Conservation (phyloP, 2,329 filamentous ascomycete species). For the Clarireedia homoeocarpa region DNA sequence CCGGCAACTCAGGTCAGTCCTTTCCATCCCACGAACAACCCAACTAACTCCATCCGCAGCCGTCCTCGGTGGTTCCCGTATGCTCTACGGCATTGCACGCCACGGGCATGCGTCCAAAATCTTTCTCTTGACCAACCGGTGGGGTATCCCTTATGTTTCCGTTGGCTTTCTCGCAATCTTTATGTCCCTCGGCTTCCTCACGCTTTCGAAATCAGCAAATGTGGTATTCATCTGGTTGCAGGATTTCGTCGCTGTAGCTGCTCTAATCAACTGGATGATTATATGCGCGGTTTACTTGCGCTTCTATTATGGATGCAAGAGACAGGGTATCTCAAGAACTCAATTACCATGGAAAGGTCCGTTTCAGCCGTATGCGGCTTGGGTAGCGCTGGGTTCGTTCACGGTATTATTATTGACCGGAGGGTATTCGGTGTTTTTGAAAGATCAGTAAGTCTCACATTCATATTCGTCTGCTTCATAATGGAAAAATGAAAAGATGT, state of each 20-base stretch:
- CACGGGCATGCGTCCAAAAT: slow-evolving; percentile 44
- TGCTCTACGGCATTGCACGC: slow-evolving; percentile 51
- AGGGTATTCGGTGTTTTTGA: slow-evolving; percentile 57
- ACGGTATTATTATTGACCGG: slow-evolving; percentile 61
- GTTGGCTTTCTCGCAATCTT: slow-evolving; percentile 47
- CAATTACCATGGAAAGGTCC: slow-evolving; percentile 46
- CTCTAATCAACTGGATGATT: slow-evolving; percentile 54
- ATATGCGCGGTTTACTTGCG: slow-evolving; percentile 53
- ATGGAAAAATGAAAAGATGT: too few species aligned
- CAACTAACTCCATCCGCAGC: slow-evolving; percentile 26
- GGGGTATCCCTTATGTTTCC: slow-evolving; percentile 49
- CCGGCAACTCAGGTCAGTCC: slow-evolving; percentile 47
- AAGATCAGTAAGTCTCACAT: slow-evolving; percentile 34
- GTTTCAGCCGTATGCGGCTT: slow-evolving; percentile 50
- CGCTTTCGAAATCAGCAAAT: slow-evolving; percentile 47
- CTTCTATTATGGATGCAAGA: slow-evolving; percentile 44
- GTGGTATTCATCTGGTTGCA: slow-evolving; percentile 61
- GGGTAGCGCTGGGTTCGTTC: slow-evolving; percentile 49
- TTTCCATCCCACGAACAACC: too few species aligned
- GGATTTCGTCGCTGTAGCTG: slow-evolving; percentile 52
- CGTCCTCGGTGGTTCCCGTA: slow-evolving; percentile 51
- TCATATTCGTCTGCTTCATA: neutral
- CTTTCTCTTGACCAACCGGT: slow-evolving; percentile 47
- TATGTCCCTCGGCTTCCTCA: slow-evolving; percentile 60
- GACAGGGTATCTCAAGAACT: slow-evolving; percentile 42